phyloP scores from a whole-genome alignment of 176 grass and related monocot genomes.

The Cymbopogon citratus region DNA sequence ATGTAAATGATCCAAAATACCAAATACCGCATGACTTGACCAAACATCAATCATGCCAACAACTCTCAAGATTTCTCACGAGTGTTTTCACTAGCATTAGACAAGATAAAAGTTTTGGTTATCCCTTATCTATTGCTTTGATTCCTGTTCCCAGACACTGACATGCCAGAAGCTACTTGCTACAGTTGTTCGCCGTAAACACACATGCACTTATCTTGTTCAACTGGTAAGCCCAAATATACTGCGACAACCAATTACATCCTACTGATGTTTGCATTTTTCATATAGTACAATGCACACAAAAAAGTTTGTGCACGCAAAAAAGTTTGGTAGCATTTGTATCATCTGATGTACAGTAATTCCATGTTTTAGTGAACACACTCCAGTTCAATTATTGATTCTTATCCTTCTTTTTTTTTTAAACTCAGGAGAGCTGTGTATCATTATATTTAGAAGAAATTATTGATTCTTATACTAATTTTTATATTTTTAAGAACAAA shows the following conservation, averaged over 20 bases:
- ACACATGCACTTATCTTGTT: conserved; percentile 75
- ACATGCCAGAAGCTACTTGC: conserved; percentile 89
- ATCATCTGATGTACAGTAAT: neutral
- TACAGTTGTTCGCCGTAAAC: conserved; percentile 73
- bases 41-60: neutral
- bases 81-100: neutral
- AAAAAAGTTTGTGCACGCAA: neutral
- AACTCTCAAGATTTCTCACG: neutral
- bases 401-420: neutral
- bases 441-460: neutral
- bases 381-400: conserved; percentile 6
- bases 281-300: neutral
- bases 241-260: conserved; percentile 6
- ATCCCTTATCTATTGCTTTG: conserved; percentile 37
- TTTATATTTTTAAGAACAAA: neutral
- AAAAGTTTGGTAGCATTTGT: neutral
- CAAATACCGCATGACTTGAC: conserved; percentile 6
- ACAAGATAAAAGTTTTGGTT: conserved; percentile 7
- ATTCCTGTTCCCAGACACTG: conserved; percentile 59
- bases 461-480: conserved; percentile 14
- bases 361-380: neutral
- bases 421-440: neutral
- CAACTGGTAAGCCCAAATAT: conserved; percentile 65
- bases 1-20: conserved; percentile 1
- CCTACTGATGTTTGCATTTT: neutral